These are phyloP conservation scores for Sphagnum tenellum DNA, from an alignment of 225 moss, liverwort and hornwort species.

Conservation along the genomic window DNA sequence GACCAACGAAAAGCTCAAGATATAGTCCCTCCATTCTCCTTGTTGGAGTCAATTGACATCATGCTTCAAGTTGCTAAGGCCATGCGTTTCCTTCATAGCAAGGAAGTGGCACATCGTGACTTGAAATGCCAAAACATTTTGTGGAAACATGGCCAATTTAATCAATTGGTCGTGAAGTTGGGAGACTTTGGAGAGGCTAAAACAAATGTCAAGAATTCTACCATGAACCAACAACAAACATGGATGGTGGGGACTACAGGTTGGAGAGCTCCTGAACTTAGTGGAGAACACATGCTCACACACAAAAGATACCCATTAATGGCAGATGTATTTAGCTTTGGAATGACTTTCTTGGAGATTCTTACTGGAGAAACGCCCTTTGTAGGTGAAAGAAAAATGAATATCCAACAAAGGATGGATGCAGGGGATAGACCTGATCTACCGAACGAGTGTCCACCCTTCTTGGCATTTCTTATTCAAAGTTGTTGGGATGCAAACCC, in stretches of 20 bases:
- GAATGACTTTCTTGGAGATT: slow-evolving; percentile 9
- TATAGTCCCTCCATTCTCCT: slow-evolving; percentile 1
- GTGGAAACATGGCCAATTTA: slow-evolving; percentile 4
- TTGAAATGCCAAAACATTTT: slow-evolving; percentile 14
- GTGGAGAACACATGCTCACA: not conserved
- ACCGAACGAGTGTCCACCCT: slow-evolving; percentile 7
- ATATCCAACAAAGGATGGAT: not conserved
- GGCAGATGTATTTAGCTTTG: slow-evolving; percentile 24
- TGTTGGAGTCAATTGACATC: slow-evolving; percentile 13
- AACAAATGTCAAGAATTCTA: slow-evolving; percentile 1
- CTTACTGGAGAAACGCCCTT: slow-evolving; percentile 3
- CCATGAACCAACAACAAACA: not conserved
- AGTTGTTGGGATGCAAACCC: slow-evolving; percentile 15
- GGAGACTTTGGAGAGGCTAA: slow-evolving; percentile 12
- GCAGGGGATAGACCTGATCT: slow-evolving; percentile 1
- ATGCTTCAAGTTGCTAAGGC: slow-evolving; percentile 19
- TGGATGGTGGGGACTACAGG: not conserved
- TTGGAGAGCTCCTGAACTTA: slow-evolving; percentile 17
- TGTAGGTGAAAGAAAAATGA: not conserved
- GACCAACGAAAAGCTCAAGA: not conserved
- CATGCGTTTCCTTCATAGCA: slow-evolving; percentile 17
- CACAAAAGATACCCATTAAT: slow-evolving; percentile 2
- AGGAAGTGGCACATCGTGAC: slow-evolving; percentile 10
- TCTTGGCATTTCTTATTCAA: slow-evolving; percentile 9
- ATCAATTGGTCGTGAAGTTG: slow-evolving; percentile 15